A percentile compares a stretch with the other conserved stretches of the same genome.
Evolutionary conservation across 2,329 filamentous ascomycete genomes (phyloP).

Genomic region (Xylariaceae sp.): DNA sequence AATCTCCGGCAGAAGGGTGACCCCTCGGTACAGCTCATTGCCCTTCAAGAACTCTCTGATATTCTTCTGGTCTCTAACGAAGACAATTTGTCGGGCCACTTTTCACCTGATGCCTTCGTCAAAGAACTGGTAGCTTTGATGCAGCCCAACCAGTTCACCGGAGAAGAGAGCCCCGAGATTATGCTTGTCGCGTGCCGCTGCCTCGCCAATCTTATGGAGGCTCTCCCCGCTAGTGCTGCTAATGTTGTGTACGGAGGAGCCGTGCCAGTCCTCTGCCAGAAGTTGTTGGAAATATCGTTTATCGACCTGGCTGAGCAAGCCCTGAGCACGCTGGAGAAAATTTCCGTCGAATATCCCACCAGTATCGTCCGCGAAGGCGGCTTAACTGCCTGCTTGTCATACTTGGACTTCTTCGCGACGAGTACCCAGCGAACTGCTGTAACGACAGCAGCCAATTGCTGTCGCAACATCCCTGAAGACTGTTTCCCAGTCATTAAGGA

Average conservation of each 20-base stretch:
- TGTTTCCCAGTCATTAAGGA: slow-evolving; percentile 87
- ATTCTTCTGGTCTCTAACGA: slow-evolving; percentile 92
- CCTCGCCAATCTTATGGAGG: slow-evolving; percentile 96
- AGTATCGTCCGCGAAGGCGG: slow-evolving; percentile 95
- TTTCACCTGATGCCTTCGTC: slow-evolving; percentile 88
- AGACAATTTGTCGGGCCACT: slow-evolving; percentile 91
- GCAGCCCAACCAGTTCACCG: slow-evolving; percentile 76
- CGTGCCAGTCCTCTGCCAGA: slow-evolving; percentile 89
- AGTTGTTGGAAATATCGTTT: slow-evolving; percentile 90
- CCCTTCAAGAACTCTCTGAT: slow-evolving; percentile 87
- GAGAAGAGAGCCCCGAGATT: slow-evolving; percentile 89
- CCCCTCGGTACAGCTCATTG: slow-evolving; percentile 81
- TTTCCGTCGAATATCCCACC: slow-evolving; percentile 90
- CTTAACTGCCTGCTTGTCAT: slow-evolving; percentile 89
- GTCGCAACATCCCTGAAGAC: slow-evolving; percentile 90
- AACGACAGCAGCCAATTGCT: slow-evolving; percentile 96
- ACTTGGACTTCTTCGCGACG: slow-evolving; percentile 95
- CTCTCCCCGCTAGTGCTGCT: slow-evolving; percentile 81
- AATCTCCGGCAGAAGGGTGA: slow-evolving; percentile 81
- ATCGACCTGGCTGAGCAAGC: slow-evolving; percentile 98
- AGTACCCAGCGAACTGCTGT: slow-evolving; percentile 95
- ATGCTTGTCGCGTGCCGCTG: slow-evolving; percentile 96
- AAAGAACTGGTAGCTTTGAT: slow-evolving; percentile 90
- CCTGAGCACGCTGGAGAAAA: slow-evolving; percentile 93
- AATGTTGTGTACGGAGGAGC: slow-evolving; percentile 98